Percentiles rank a stretch among this genome's conserved stretches.
Conservation (phyloP, 202 grass and related monocot genomes). For the Cymbopogon flexuosus region DNA sequence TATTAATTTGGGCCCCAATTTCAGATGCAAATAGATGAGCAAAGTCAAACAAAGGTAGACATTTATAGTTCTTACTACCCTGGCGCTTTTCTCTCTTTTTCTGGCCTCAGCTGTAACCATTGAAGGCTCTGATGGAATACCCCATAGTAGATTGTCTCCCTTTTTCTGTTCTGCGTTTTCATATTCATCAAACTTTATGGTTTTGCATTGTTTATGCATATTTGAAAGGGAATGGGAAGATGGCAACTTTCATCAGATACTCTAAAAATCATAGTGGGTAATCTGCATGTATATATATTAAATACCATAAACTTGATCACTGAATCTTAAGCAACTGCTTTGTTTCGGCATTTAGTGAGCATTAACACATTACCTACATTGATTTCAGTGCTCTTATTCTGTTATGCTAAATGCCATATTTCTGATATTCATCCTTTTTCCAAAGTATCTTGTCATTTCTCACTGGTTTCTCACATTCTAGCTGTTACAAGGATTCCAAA, state of each 20-base stretch:
- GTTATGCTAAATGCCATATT: background rate
- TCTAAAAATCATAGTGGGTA: background rate
- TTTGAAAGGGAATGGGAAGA: background rate
- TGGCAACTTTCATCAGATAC: background rate
- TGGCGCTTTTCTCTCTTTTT: background rate
- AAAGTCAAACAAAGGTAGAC: background rate
- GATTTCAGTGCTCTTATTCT: background rate
- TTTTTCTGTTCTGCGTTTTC: background rate
- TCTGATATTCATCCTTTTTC: slow-evolving; percentile 10
- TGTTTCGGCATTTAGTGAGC: background rate
- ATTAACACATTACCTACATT: background rate
- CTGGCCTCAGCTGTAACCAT: background rate
- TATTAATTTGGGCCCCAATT: background rate
- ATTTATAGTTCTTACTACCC: background rate
- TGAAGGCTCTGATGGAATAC: background rate
- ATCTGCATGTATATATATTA: background rate
- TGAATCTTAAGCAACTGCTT: background rate
- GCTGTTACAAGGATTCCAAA: slow-evolving; percentile 25
- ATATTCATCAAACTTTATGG: background rate
- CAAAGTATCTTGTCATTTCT: background rate
- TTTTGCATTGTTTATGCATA: background rate
- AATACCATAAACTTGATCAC: background rate
- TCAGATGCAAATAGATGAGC: background rate
- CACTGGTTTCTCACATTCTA: slow-evolving; percentile 30
- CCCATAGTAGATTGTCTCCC: background rate